phyloP scores from a whole-genome alignment of 371 early-diverging fungal species.

The Mortierella sp. region DNA sequence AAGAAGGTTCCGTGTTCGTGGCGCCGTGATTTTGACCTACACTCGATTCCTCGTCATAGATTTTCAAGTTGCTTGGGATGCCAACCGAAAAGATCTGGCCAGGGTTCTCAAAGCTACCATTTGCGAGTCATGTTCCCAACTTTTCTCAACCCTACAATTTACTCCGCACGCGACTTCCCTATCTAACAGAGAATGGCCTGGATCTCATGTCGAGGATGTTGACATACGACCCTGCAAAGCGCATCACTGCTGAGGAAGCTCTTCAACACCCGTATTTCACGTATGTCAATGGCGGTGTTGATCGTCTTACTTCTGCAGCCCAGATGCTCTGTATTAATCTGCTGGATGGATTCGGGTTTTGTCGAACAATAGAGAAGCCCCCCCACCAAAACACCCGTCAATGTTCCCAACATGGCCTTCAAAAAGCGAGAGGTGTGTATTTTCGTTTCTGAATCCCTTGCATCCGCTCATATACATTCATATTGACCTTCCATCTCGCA shows the following conservation, averaged over 20 bases:
- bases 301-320: no score
- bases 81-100: conserved; percentile 84
- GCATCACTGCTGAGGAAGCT: conserved; percentile 89
- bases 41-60: conserved; percentile 47
- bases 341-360: no score
- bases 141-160: conserved; percentile 62
- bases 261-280: conserved; percentile 87
- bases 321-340: neutral
- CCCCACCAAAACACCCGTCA: conserved; percentile 90
- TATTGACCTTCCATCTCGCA: neutral
- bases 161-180: conserved; percentile 73
- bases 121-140: conserved; percentile 79
- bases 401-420: conserved; percentile 97
- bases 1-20: no score
- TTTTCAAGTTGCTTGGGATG: conserved; percentile 78
- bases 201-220: conserved; percentile 86
- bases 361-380: conserved; percentile 70
- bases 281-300: conserved; percentile 53
- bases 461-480: no score
- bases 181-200: conserved; percentile 80
- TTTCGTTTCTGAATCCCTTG: no score
- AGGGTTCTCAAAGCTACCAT: conserved; percentile 71
- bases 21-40: no score
- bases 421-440: conserved; percentile 66
- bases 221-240: conserved; percentile 86